These are phyloP conservation scores for Cladosporium velox DNA, from an alignment of 2,329 filamentous ascomycete species.

Conservation along the genomic window DNA sequence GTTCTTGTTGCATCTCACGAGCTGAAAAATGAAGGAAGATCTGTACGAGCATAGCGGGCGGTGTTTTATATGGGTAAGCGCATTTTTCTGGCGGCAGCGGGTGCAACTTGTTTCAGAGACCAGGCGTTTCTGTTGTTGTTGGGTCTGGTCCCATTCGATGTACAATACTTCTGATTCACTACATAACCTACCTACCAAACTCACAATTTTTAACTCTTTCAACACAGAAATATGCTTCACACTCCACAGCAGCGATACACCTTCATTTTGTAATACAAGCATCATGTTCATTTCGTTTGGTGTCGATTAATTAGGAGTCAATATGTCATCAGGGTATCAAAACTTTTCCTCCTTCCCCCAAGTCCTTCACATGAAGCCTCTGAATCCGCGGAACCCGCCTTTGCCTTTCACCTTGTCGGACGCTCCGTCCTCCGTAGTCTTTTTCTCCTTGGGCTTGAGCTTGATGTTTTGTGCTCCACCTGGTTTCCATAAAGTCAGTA, in stretches of 20 bases:
- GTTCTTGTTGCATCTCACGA: background rate
- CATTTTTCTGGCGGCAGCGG: no score
- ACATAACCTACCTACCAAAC: background rate
- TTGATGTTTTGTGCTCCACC: conserved; percentile 57
- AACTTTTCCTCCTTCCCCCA: background rate
- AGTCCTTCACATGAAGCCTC: conserved; percentile 27
- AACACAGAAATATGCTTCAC: no score
- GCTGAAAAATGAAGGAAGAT: background rate
- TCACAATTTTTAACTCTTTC: background rate
- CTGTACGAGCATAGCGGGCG: conserved; percentile 6
- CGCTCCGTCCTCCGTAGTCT: conserved; percentile 24
- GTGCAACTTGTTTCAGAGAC: background rate
- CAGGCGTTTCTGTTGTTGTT: background rate
- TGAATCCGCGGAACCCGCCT: conserved; percentile 23
- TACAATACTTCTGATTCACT: background rate
- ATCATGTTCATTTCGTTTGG: no score
- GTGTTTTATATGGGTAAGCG: background rate
- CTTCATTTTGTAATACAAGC: no score
- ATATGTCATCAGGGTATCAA: background rate
- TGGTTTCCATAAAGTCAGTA: conserved; percentile 27
- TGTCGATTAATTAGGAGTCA: no score
- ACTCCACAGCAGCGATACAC: no score
- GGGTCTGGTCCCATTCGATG: background rate
- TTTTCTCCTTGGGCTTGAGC: conserved; percentile 47
- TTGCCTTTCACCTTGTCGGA: conserved; percentile 44